phyloP scores from a whole-genome alignment of 1,284 basidiomycete species.

The Ceratobasidium sp. region DNA sequence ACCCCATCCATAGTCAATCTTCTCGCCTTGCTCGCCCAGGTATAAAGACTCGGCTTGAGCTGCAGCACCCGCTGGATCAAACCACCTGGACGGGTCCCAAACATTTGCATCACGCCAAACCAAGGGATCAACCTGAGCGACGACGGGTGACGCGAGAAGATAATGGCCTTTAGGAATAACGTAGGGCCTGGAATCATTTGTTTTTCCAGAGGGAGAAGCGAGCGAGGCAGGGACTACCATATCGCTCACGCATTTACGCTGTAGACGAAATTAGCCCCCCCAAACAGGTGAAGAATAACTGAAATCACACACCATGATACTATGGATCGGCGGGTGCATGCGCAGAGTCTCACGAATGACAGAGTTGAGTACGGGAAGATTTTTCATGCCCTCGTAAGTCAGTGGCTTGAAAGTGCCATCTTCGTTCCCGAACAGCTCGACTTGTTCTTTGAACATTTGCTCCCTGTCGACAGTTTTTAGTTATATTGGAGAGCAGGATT shows the following conservation, averaged over 20 bases:
- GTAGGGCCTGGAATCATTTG: constrained; percentile 62
- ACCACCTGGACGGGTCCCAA: constrained; percentile 89
- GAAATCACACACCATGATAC: constrained; percentile 60
- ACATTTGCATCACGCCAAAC: constrained; percentile 77
- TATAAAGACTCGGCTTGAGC: constrained; percentile 78
- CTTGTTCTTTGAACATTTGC: constrained; percentile 86
- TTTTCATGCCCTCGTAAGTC: constrained; percentile 85
- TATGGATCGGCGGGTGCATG: constrained; percentile 91
- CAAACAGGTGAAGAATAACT: background rate
- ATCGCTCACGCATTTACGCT: constrained; percentile 88
- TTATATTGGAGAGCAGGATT: background rate
- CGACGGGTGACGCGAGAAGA: constrained; percentile 87
- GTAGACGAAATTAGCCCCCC: constrained; percentile 47
- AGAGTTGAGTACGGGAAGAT: constrained; percentile 84
- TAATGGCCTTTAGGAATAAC: constrained; percentile 91
- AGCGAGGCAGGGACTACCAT: constrained; percentile 83
- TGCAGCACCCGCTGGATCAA: constrained; percentile 76
- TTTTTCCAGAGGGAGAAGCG: background rate
- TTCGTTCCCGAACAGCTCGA: constrained; percentile 80
- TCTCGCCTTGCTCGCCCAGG: constrained; percentile 76
- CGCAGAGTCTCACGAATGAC: constrained; percentile 93
- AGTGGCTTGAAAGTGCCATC: constrained; percentile 78
- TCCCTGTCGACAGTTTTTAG: constrained; percentile 57
- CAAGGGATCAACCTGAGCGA: constrained; percentile 84
- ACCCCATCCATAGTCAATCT: constrained; percentile 95